Conservation (phyloP, 192 early-diverging fungal species). For the Coemansia sp. region DNA sequence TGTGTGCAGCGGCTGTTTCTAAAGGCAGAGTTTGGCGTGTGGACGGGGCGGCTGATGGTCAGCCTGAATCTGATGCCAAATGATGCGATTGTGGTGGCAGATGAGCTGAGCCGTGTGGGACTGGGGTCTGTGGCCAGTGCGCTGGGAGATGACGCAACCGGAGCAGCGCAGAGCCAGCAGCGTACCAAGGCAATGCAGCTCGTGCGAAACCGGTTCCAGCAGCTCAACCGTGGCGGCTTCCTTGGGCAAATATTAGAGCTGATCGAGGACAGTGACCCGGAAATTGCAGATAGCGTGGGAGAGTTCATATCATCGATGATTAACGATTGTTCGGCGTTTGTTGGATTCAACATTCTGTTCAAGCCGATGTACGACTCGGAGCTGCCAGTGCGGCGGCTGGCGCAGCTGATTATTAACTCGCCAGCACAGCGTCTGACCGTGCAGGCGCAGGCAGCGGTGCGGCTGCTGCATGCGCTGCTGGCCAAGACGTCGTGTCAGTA, state of each 20-base stretch:
- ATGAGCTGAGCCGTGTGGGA: slow-evolving; percentile 51
- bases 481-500: slow-evolving; percentile 52
- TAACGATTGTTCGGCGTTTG: slow-evolving; percentile 49
- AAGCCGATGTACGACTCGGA: slow-evolving; percentile 50
- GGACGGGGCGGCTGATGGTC: slow-evolving; percentile 50
- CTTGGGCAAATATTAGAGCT: slow-evolving; percentile 33
- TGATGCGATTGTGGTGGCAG: slow-evolving; percentile 44
- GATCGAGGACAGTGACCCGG: slow-evolving; percentile 42
- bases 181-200: slow-evolving; percentile 48
- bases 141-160: slow-evolving; percentile 12
- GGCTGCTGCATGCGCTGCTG: slow-evolving; percentile 39
- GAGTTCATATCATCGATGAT: slow-evolving; percentile 52
- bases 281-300: slow-evolving; percentile 29
- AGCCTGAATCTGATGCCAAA: slow-evolving; percentile 43
- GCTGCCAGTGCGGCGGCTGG: slow-evolving; percentile 40
- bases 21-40: slow-evolving; percentile 52
- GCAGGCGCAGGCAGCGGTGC: slow-evolving; percentile 40
- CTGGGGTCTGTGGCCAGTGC: slow-evolving; percentile 37
- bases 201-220: slow-evolving; percentile 51
- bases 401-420: slow-evolving; percentile 52
- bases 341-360: slow-evolving; percentile 52
- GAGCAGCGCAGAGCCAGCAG: slow-evolving; percentile 30
- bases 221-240: slow-evolving; percentile 49
- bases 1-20: slow-evolving; percentile 51
- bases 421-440: slow-evolving; percentile 42